phyloP scores from a whole-genome alignment of 2,329 filamentous ascomycete genomes.

The Cercospora sesami region DNA sequence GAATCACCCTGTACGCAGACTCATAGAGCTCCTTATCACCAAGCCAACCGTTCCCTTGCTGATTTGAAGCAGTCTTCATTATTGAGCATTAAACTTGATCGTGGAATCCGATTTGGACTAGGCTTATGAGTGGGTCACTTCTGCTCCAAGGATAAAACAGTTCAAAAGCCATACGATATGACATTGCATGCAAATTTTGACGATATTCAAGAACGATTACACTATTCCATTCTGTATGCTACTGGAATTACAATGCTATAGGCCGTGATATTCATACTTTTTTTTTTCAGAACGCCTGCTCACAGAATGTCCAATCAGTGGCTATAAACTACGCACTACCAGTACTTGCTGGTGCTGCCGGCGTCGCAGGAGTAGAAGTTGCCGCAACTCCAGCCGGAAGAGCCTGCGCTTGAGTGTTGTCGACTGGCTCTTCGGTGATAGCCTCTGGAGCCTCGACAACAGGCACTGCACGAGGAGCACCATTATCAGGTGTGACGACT shows the following conservation, averaged over 20 bases:
- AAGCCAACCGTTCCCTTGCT: no score
- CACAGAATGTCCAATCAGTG: neutral
- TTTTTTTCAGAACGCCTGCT: neutral
- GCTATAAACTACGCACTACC: neutral
- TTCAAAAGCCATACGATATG: neutral
- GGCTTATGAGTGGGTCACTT: no score
- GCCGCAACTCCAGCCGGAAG: neutral
- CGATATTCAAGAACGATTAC: neutral
- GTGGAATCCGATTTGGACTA: no score
- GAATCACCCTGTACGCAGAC: no score
- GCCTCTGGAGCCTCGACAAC: constrained; percentile 9
- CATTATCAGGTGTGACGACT: constrained; percentile 11
- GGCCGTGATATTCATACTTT: neutral
- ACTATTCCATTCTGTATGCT: neutral
- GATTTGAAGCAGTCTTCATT: no score
- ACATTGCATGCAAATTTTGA: neutral
- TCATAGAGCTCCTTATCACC: no score
- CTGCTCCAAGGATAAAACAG: neutral
- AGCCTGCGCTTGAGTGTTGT: constrained; percentile 3
- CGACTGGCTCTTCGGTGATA: neutral
- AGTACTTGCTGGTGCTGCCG: neutral
- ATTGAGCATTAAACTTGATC: no score
- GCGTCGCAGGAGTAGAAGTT: neutral
- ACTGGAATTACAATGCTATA: neutral
- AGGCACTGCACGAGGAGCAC: constrained; percentile 3